These are phyloP conservation scores for Hanseniaspora meyeri DNA, from an alignment of 805 yeast genomes.

Conservation along the genomic window DNA sequence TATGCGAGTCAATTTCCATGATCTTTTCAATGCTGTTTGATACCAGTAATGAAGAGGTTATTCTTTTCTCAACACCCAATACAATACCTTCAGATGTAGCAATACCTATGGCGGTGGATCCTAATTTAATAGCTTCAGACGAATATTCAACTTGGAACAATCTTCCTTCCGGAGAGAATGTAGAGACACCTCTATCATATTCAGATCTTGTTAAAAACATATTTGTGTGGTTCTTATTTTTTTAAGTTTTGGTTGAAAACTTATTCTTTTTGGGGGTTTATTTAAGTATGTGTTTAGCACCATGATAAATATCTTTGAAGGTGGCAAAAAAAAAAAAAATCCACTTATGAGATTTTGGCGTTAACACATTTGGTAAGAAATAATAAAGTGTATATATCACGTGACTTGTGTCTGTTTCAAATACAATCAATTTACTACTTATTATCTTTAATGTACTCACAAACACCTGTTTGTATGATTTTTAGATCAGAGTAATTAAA, in stretches of 20 bases:
- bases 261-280: background rate
- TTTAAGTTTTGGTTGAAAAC: background rate
- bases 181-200: slow-evolving; percentile 96
- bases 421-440: slow-evolving; percentile 14
- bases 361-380: background rate
- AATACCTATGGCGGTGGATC: slow-evolving; percentile 93
- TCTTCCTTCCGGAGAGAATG: slow-evolving; percentile 98
- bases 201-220: slow-evolving; percentile 99
- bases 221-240: background rate
- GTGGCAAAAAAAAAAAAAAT: background rate
- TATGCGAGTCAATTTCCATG: slow-evolving; percentile 83
- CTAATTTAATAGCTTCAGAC: slow-evolving; percentile 81
- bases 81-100: slow-evolving; percentile 92
- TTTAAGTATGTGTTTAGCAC: no score
- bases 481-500: background rate
- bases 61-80: slow-evolving; percentile 93
- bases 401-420: background rate
- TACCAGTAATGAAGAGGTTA: slow-evolving; percentile 82
- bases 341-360: background rate
- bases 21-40: slow-evolving; percentile 90
- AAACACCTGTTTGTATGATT: slow-evolving; percentile 10
- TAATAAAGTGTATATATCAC: background rate
- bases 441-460: slow-evolving; percentile 3
- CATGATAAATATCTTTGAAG: background rate
- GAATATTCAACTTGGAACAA: slow-evolving; percentile 96